Base-by-base conservation (phyloP, 108 stramenopile species). In the Cyclotella kingstonii region DNA sequence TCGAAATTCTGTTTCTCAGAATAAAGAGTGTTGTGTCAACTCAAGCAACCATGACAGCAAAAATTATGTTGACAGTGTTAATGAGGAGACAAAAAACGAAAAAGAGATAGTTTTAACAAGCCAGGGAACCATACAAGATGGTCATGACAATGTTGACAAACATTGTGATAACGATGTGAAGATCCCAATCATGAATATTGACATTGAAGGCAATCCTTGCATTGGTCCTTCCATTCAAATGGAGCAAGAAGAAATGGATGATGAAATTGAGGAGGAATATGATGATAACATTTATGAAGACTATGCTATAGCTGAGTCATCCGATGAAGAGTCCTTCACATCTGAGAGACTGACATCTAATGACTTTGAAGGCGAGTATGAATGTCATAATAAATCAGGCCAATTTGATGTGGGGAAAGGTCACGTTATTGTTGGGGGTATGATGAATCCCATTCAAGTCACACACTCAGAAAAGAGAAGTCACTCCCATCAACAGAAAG, bases 211-310 rank as follows among this genome's bases (percentile, higher is more conserved):
- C n/a, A n/a, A n/a, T n/a, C n/a, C n/a, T n/a, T n/a, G n/a, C n/a
- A n/a, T n/a, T n/a, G n/a, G n/a, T n/a, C n/a, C n/a, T n/a, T n/a
- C n/a, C n/a, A n/a, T n/a, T 34, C 6, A 25, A 18, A 26, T 5
- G 8, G 53, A 36, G 4, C 35, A 54, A n/a, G 35, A n/a, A 31
- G 18, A 49, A 35, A 5, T 39, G 0, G 47, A 29, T 12, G 29
- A 31, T 50, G 50, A 49, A 15, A 60, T 60, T n/a, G 46, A 48
- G 31, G 60, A 60, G 22, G 60, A 60, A 48, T 46, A 23, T 48
- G 47, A 60, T 47, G 60, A 46, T 26, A 45, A 21, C 22, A 48
- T 48, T 47, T 60, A 60, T 19, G 60, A 10, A 21, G 34, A 60
- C 31, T 46, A 60, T 60, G 47, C 46, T 17, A 30, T 60, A 40